Evolutionary conservation across 768 basidiomycete species (phyloP).

Genomic region (Chalciporus sphaerocephalus): DNA sequence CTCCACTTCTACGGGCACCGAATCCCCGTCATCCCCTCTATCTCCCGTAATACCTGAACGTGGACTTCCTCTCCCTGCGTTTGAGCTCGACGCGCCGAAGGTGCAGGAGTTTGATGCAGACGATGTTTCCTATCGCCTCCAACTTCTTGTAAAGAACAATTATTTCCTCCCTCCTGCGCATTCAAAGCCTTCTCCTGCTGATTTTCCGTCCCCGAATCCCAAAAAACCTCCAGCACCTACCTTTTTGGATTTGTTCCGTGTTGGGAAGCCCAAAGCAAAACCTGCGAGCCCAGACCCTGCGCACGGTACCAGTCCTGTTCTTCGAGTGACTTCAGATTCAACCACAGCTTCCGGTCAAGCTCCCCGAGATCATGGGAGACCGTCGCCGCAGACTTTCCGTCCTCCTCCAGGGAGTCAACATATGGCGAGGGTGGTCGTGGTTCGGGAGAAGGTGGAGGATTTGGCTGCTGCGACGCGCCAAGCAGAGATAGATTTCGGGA

Average conservation of each 20-base stretch:
- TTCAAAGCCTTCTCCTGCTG: constrained; percentile 68
- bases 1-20: constrained; percentile 62
- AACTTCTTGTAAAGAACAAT: constrained; percentile 79
- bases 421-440: constrained; percentile 69
- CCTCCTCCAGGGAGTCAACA: constrained; percentile 34
- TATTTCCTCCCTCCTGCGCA: constrained; percentile 89
- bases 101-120: constrained; percentile 58
- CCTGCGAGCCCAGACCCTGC: constrained; percentile 45
- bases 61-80: constrained; percentile 43
- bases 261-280: constrained; percentile 64
- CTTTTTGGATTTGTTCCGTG: constrained; percentile 70
- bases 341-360: constrained; percentile 45
- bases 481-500: constrained; percentile 67
- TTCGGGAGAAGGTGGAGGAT: constrained; percentile 77
- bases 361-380: constrained; percentile 36
- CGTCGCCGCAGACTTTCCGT: constrained; percentile 35
- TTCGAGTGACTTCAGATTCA: constrained; percentile 65
- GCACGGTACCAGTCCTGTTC: constrained; percentile 41
- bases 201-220: constrained; percentile 44
- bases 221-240: constrained; percentile 46
- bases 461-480: constrained; percentile 67
- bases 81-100: constrained; percentile 46
- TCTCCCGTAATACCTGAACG: constrained; percentile 45
- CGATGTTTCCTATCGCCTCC: constrained; percentile 81
- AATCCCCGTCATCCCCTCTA: constrained; percentile 60